These are phyloP conservation scores for Hapsidospora chrysogenum DNA, from an alignment of 495 filamentous ascomycete species.

Conservation along the genomic window DNA sequence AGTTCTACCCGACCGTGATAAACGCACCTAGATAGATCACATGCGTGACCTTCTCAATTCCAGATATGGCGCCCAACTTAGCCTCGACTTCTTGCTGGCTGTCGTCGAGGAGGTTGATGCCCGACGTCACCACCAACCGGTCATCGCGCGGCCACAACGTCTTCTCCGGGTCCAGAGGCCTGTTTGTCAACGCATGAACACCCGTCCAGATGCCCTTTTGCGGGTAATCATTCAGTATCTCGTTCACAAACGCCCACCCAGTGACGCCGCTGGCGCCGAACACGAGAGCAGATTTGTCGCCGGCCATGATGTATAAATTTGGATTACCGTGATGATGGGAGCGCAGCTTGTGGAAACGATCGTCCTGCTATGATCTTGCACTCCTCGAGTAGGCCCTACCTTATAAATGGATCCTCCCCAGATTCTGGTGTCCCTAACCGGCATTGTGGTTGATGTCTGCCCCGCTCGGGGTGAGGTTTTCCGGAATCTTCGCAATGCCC, in stretches of 20 bases:
- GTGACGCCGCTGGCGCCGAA: too few species aligned
- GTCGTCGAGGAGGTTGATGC: conserved; percentile 16
- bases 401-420: background rate
- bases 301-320: too few species aligned
- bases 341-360: background rate
- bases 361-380: background rate
- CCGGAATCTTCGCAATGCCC: too few species aligned
- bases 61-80: too few species aligned
- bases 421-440: background rate
- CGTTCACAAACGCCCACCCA: conserved; percentile 2
- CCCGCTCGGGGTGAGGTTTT: too few species aligned
- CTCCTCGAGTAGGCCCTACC: background rate
- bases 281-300: background rate
- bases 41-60: conserved; percentile 19
- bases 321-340: background rate
- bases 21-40: conserved; percentile 16
- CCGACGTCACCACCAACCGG: conserved; percentile 16
- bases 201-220: conserved; percentile 11
- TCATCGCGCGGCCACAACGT: conserved; percentile 16
- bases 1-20: background rate
- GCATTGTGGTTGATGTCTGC: too few species aligned
- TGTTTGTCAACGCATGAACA: conserved; percentile 17
- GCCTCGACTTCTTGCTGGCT: conserved; percentile 14
- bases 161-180: conserved; percentile 14
- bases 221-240: conserved; percentile 17